Base-by-base conservation (phyloP, 2,329 filamentous ascomycete species). In the Botrytis elliptica region DNA sequence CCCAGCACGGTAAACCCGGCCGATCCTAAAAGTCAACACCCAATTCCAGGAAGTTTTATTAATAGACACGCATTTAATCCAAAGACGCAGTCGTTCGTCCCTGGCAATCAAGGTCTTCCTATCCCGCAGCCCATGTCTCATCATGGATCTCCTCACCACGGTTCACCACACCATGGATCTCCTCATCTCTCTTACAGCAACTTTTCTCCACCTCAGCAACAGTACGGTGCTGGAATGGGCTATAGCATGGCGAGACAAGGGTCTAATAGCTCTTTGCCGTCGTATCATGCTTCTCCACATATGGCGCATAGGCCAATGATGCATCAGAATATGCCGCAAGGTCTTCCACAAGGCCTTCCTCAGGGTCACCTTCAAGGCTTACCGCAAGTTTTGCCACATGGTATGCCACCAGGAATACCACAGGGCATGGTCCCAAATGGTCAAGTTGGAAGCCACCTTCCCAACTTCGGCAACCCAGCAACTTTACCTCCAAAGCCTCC, bases 31-130 rank as follows among this genome's bases (percentile, higher is more conserved):
- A 89, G 88, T 74, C 92, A 94, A 80, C 93, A 97, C 81, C 93
- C 93, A 9, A 90, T 97, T 73, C 93, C 94, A 22, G 93, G 93
- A 52, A 96, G 92, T 83, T 97, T 89, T 81, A 63, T 63, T 18
- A 93, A 92, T 80, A 88, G 94, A 74, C 93, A 94, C 78, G 90
- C 92, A 20, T 98, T 98, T 84, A 98, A 98, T 80, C 95, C 95
- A 0, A 95, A 97, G 84, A 98, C 93, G 25, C 93, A 97, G 80
- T 93, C 95, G 0, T 98, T 98, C 82, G 89, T 97, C 38, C 95
- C 95, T 2, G 87, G 86, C 70, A 85, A 88, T 75, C 85, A 82
- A 76, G 84, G 85, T 81, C 82, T 84, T 44, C 84, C 86, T 5
- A 84, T 86, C 76, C 86, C 85, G 59, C 83, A 81, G 65, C 76